Percentiles rank a stretch among this genome's conserved stretches.
These are phyloP conservation scores for Colletotrichum euphorbiae DNA, from an alignment of 2,329 filamentous ascomycete genomes.

Conservation along the genomic window DNA sequence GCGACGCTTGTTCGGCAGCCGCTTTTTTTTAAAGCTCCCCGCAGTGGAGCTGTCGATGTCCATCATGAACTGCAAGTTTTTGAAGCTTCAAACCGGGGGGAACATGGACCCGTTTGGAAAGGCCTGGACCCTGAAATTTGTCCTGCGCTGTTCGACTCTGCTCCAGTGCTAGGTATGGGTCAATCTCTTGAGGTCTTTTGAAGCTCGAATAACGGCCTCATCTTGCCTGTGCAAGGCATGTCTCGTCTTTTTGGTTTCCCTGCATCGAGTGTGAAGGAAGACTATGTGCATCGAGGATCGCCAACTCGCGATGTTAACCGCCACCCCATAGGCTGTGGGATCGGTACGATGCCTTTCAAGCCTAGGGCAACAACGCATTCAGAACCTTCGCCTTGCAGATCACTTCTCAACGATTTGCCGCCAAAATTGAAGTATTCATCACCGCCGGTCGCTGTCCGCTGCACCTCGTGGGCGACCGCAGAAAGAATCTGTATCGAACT, in stretches of 20 bases:
- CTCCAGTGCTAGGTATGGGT: no score
- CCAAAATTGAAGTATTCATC: slow-evolving; percentile 11
- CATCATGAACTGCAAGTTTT: slow-evolving; percentile 34
- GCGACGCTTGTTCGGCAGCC: slow-evolving; percentile 27
- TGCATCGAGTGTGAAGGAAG: not conserved
- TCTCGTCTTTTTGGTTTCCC: not conserved
- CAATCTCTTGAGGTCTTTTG: not conserved
- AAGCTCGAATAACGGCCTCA: not conserved
- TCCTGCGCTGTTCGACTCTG: not conserved
- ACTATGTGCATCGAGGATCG: not conserved
- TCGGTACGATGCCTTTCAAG: not conserved
- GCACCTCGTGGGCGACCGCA: slow-evolving; percentile 36
- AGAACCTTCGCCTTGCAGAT: slow-evolving; percentile 15
- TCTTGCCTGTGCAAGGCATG: not conserved
- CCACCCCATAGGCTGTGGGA: not conserved
- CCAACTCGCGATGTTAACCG: not conserved
- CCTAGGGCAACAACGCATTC: slow-evolving; percentile 16
- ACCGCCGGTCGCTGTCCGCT: slow-evolving; percentile 30
- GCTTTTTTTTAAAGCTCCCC: slow-evolving; percentile 18
- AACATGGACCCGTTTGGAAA: slow-evolving; percentile 11
- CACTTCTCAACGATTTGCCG: not conserved
- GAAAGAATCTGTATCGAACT: slow-evolving; percentile 38
- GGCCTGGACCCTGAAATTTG: slow-evolving; percentile 34
- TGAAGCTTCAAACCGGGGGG: slow-evolving; percentile 32
- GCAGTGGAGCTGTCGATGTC: slow-evolving; percentile 33